Conservation (phyloP, 768 basidiomycete genomes). For the Pleurotus salmoneostramineus region DNA sequence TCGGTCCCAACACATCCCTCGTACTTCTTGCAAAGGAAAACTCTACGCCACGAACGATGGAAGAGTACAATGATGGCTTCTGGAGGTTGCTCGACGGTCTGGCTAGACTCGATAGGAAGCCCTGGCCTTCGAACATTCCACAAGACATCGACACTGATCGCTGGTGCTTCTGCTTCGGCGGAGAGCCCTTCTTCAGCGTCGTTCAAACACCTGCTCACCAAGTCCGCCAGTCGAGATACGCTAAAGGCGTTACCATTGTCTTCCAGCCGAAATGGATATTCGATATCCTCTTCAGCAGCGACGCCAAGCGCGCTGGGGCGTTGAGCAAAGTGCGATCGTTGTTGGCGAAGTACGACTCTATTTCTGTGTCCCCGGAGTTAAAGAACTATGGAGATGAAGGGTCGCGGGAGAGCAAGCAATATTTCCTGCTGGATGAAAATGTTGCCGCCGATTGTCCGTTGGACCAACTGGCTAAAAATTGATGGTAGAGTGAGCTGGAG, state of each 20-base stretch:
- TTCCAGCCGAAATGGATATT: constrained; percentile 22
- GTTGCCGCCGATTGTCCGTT: constrained; percentile 13
- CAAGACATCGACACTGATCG: constrained; percentile 13
- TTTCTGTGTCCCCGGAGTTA: constrained; percentile 17
- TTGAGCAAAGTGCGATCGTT: constrained; percentile 16
- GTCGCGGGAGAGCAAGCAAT: constrained; percentile 16
- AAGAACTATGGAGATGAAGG: constrained; percentile 18
- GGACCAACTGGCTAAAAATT: constrained; percentile 8
- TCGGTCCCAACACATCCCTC: constrained; percentile 18
- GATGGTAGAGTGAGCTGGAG: neutral
- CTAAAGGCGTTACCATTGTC: constrained; percentile 17
- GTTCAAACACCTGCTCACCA: constrained; percentile 16
- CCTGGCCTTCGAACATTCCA: constrained; percentile 14
- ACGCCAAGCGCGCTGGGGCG: constrained; percentile 15
- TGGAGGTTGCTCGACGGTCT: constrained; percentile 18
- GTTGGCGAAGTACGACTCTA: constrained; percentile 16
- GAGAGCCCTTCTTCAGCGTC: constrained; percentile 19
- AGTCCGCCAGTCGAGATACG: constrained; percentile 13
- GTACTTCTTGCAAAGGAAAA: constrained; percentile 18
- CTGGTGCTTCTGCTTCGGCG: constrained; percentile 19
- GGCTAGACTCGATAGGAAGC: constrained; percentile 14
- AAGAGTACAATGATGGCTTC: constrained; percentile 16
- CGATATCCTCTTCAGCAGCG: constrained; percentile 17
- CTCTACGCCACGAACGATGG: constrained; percentile 12
- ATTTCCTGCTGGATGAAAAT: constrained; percentile 17